Conservation (phyloP, 2,329 filamentous ascomycete species). For the Ophiostoma ulmi region DNA sequence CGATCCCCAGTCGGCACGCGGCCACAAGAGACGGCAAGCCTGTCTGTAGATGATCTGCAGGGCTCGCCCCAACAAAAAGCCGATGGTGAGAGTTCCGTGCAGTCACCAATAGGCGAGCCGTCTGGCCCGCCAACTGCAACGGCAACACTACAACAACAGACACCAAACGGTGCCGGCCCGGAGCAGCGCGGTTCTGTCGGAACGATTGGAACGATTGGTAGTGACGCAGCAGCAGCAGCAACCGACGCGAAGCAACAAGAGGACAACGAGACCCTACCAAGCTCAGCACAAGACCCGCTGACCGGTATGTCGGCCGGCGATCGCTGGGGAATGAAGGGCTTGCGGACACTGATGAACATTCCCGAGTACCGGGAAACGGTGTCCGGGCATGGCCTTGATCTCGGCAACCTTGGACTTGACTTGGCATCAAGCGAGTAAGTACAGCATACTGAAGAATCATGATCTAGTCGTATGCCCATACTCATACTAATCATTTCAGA, state of each 20-base stretch:
- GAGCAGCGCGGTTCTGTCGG: conserved; percentile 42
- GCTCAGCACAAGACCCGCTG: conserved; percentile 42
- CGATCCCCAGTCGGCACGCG: conserved; percentile 47
- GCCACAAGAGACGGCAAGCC: conserved; percentile 42
- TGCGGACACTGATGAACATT: conserved; percentile 59
- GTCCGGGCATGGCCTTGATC: conserved; percentile 56
- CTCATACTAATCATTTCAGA: neutral
- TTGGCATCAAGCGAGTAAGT: conserved; percentile 51
- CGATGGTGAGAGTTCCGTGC: conserved; percentile 40
- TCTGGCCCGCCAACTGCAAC: conserved; percentile 12
- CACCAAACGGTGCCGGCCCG: neutral
- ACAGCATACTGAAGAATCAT: neutral
- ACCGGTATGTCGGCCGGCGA: conserved; percentile 58
- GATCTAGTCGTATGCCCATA: too few relatives aligned
- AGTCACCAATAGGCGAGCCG: conserved; percentile 30
- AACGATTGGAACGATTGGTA: conserved; percentile 37
- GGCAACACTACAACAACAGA: neutral
- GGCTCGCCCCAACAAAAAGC: conserved; percentile 46
- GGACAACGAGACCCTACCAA: neutral
- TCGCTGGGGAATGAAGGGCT: conserved; percentile 60
- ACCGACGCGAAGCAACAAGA: neutral
- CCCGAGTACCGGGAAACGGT: conserved; percentile 59
- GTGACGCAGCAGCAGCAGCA: conserved; percentile 27
- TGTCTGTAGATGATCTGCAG: conserved; percentile 40
- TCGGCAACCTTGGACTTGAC: conserved; percentile 53